Conservation (phyloP, 192 early-diverging fungal species). For the Lobosporangium transversale region DNA sequence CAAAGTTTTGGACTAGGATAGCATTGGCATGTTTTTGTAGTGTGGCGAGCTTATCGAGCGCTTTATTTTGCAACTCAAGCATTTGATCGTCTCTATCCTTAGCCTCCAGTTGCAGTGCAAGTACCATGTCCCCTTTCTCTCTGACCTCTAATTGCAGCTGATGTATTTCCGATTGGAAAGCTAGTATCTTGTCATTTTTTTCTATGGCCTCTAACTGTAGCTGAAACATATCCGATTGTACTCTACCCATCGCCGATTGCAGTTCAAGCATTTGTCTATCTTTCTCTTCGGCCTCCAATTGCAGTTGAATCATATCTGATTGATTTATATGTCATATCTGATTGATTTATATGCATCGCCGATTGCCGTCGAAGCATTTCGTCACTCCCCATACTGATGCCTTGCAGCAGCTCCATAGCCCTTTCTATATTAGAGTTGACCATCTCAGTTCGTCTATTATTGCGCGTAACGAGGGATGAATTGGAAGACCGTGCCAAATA, state of each 20-base stretch:
- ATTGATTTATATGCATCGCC: too few species aligned
- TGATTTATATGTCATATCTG: too few species aligned
- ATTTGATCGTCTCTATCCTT: not conserved
- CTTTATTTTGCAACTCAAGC: not conserved
- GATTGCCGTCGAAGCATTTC: too few species aligned
- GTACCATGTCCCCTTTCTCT: not conserved
- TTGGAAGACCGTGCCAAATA: not conserved
- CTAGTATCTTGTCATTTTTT: constrained; percentile 1
- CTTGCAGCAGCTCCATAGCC: too few species aligned
- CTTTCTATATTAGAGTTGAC: not conserved
- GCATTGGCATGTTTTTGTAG: not conserved
- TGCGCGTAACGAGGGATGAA: not conserved
- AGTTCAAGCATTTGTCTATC: not conserved
- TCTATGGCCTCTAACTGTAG: constrained; percentile 4
- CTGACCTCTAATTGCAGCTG: not conserved
- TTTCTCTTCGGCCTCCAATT: too few species aligned
- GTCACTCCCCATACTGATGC: too few species aligned
- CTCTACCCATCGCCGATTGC: too few species aligned
- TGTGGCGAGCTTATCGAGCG: not conserved
- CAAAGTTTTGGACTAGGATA: too few species aligned
- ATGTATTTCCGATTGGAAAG: too few species aligned
- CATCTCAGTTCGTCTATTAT: not conserved
- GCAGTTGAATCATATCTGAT: too few species aligned
- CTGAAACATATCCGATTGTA: too few species aligned
- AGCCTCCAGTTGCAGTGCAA: not conserved